Base-by-base conservation (phyloP, 2,329 filamentous ascomycete species). In the Aureobasidium musti region DNA sequence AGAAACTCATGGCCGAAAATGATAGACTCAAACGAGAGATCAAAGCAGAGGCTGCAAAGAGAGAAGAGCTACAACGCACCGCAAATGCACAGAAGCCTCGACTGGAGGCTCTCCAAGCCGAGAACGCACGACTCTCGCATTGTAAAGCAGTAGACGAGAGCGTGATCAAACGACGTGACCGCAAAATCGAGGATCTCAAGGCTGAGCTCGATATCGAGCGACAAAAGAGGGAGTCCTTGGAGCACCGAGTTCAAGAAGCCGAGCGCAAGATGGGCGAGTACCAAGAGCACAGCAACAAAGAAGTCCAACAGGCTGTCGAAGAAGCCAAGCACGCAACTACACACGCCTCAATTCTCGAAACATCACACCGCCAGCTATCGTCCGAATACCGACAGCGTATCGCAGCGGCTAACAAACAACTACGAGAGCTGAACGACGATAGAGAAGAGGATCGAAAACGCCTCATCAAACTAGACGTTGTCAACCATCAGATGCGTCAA, bases 1-100 rank as follows among this genome's bases (percentile, higher is more conserved):
- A 95, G 78, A 87, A 87, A 73, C 84, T 95, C 64, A 91, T 92
- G 74, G 88, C 88, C 63, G 91, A 94, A 74, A 92, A 92, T 71
- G 91, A 94, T 73, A 84, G 87, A 47, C 81, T 94, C 53, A 90
- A 90, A 72, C 85, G 90, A 63, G 90, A 94, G 69, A 73, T 82
- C 50, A 77, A 76, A 37, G 76, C 78, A 2, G 78, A 81, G 68
- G 74, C 76, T 61, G 72, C 79, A 21, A 77, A 77, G 53, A 83
- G 88, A 52, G 89, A 92, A 67, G 90, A 92, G 73, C 83, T 89
- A n/a, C 86, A 86, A 71, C 86, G 90, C 74, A 84, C 86, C 5
- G 84, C 89, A 13, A 86, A 86, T 68, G 82, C 91, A 69, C 80
- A 89, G 54, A 87, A 90, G 73, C 88, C 89, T 70, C 90, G 89